These are phyloP conservation scores for Trametes gibbosa DNA, from an alignment of 768 basidiomycete species.

Conservation along the genomic window DNA sequence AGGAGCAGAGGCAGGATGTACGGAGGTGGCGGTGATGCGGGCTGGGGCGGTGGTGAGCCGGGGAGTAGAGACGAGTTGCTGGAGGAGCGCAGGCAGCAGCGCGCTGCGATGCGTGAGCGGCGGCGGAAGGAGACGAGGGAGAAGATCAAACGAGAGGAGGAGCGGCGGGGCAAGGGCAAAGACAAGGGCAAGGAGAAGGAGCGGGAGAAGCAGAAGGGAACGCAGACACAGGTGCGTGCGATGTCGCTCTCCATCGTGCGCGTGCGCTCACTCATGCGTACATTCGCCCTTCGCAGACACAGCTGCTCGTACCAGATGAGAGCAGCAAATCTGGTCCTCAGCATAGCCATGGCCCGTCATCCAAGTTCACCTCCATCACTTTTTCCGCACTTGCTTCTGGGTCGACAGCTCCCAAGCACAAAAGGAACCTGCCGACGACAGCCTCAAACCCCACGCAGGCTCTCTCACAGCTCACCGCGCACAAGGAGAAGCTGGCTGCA, in stretches of 20 bases:
- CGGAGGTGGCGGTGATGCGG: constrained; percentile 15
- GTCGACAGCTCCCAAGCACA: constrained; percentile 40
- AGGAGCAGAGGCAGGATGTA: constrained; percentile 24
- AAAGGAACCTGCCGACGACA: constrained; percentile 63
- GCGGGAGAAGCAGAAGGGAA: constrained; percentile 37
- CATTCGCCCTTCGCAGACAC: constrained; percentile 44
- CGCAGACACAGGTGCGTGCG: constrained; percentile 51
- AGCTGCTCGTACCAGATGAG: constrained; percentile 68
- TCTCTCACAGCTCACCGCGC: constrained; percentile 71
- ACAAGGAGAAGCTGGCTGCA: constrained; percentile 72
- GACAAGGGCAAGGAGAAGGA: constrained; percentile 44
- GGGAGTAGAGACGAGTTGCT: constrained; percentile 78
- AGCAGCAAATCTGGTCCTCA: constrained; percentile 26
- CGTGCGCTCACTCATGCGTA: neutral
- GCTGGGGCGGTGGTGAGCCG: constrained; percentile 35
- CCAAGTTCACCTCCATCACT: constrained; percentile 58
- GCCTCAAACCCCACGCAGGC: constrained; percentile 84
- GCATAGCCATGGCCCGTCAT: constrained; percentile 34
- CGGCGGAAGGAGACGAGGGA: constrained; percentile 85
- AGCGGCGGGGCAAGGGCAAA: constrained; percentile 46
- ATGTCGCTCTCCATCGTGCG: neutral
- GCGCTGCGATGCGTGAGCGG: constrained; percentile 82
- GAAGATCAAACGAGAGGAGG: constrained; percentile 68
- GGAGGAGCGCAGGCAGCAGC: constrained; percentile 71
- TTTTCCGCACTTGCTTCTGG: constrained; percentile 64